phyloP scores from a whole-genome alignment of 306 rosid genomes.

The Malus orientalis region DNA sequence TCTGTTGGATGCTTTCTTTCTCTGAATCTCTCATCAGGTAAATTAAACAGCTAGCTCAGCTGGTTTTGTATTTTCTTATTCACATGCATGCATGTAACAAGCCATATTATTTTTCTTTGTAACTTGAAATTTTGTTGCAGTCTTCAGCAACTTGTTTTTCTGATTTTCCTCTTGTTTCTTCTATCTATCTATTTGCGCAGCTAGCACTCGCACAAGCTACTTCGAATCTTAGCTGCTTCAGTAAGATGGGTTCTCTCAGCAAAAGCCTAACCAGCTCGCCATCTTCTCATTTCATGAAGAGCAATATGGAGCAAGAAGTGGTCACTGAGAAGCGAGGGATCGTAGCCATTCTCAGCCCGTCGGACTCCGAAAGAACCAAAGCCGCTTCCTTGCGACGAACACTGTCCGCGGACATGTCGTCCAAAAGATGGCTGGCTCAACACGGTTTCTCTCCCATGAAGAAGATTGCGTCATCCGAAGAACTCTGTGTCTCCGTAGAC shows the following conservation, averaged over 20 bases:
- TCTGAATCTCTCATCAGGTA: constrained; percentile 24
- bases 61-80: constrained; percentile 1
- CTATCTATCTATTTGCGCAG: constrained; percentile 28
- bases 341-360: constrained; percentile 47
- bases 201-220: background rate
- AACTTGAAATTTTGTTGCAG: constrained; percentile 23
- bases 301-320: constrained; percentile 6
- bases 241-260: constrained; percentile 6
- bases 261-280: constrained; percentile 18
- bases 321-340: constrained; percentile 49
- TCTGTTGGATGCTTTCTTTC: constrained; percentile 35
- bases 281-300: constrained; percentile 14
- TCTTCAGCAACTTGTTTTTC: background rate
- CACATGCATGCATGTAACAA: constrained; percentile 17
- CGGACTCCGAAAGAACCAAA: constrained; percentile 25
- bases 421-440: constrained; percentile 63
- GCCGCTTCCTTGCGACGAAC: constrained; percentile 57
- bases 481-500: constrained; percentile 16
- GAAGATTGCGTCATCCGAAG: constrained; percentile 46
- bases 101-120: constrained; percentile 10
- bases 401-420: constrained; percentile 94
- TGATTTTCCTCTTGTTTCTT: background rate
- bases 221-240: background rate
- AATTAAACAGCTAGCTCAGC: background rate
- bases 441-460: constrained; percentile 42